Percentiles rank a stretch among this genome's conserved stretches.
phyloP scores from a whole-genome alignment of 495 filamentous ascomycete genomes.

The Gamarada debralockiae region DNA sequence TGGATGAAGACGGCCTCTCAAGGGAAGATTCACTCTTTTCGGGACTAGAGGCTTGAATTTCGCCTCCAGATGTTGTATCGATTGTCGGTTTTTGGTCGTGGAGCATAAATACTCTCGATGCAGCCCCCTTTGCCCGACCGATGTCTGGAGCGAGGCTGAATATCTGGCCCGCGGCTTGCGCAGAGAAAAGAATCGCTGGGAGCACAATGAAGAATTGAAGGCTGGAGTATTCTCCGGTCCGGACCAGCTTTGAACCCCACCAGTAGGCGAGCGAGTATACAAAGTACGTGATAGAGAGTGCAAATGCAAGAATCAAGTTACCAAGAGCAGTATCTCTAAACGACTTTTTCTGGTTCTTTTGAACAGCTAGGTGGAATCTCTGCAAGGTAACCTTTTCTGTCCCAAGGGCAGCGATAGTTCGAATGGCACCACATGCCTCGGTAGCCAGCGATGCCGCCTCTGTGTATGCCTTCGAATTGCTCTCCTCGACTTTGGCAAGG shows the following conservation, averaged over 20 bases:
- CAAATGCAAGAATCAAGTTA: conserved; percentile 52
- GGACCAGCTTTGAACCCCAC: conserved; percentile 60
- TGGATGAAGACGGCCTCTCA: too few species aligned
- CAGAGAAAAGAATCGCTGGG: conserved; percentile 56
- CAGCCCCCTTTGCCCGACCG: conserved; percentile 17
- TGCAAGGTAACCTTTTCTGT: conserved; percentile 46
- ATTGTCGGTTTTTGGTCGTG: conserved; percentile 21
- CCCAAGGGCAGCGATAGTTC: conserved; percentile 52
- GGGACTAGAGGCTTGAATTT: neutral
- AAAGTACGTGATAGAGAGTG: conserved; percentile 37
- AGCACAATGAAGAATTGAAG: conserved; percentile 66
- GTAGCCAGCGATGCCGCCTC: conserved; percentile 51
- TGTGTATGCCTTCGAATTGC: conserved; percentile 52
- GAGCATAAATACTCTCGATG: conserved; percentile 16
- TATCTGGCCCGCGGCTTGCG: conserved; percentile 62
- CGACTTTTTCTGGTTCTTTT: conserved; percentile 35
- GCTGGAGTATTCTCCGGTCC: conserved; percentile 49
- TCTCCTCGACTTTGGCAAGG: conserved; percentile 50
- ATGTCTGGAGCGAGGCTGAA: conserved; percentile 49
- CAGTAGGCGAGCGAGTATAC: conserved; percentile 65
- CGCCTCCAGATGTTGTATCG: neutral
- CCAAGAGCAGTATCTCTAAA: conserved; percentile 30
- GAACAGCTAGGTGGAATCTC: conserved; percentile 34
- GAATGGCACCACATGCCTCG: conserved; percentile 55
- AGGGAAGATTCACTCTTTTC: neutral